These are phyloP conservation scores for Sideroxylon spinosum DNA, from an alignment of 179 eudicot genomes.

Conservation along the genomic window DNA sequence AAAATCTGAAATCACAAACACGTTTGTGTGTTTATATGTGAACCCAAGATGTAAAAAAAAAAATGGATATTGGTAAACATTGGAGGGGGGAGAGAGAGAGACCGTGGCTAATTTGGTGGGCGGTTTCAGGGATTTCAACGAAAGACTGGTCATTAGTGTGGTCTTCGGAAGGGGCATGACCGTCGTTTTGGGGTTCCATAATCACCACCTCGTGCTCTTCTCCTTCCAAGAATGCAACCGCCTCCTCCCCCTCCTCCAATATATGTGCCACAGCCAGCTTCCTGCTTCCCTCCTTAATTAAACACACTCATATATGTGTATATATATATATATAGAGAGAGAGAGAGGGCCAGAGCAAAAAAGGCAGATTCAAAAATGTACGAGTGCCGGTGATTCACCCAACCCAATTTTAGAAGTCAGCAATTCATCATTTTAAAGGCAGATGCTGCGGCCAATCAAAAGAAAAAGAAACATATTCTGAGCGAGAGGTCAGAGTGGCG, in stretches of 20 bases:
- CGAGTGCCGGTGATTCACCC: not conserved
- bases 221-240: not conserved
- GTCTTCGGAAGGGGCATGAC: too few species aligned
- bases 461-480: not conserved
- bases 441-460: not conserved
- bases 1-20: not conserved
- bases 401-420: constrained; percentile 2
- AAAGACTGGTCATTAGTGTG: not conserved
- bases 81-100: not conserved
- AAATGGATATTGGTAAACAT: not conserved
- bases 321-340: not conserved
- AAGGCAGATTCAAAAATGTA: not conserved
- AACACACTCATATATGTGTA: not conserved
- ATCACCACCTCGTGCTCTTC: not conserved
- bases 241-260: not conserved
- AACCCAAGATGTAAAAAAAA: not conserved
- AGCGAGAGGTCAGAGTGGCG: not conserved
- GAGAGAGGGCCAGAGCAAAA: not conserved
- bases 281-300: not conserved
- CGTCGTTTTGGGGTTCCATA: not conserved
- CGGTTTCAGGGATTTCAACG: not conserved
- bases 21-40: not conserved
- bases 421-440: not conserved
- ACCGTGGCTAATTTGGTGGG: constrained; percentile 2
- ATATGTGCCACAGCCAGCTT: not conserved